phyloP scores from a whole-genome alignment of 2,329 filamentous ascomycete genomes.

The Fusarium sambucinum region DNA sequence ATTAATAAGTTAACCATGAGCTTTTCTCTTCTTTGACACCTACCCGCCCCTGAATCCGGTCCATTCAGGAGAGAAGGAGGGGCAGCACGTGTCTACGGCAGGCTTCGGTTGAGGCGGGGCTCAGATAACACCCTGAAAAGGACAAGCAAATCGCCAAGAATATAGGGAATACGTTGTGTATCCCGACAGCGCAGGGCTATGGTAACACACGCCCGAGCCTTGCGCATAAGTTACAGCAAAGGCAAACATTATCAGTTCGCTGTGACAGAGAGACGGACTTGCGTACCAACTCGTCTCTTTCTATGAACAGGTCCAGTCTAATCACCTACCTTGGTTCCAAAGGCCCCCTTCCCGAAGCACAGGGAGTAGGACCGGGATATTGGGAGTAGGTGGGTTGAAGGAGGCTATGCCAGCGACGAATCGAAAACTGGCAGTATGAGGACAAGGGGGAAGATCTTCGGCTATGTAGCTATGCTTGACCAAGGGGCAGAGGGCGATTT shows the following conservation, averaged over 20 bases:
- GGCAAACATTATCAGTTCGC: neutral
- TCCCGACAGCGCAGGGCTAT: constrained; percentile 1
- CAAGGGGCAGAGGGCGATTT: constrained; percentile 44
- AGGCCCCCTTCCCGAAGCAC: constrained; percentile 18
- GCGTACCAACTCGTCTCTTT: constrained; percentile 10
- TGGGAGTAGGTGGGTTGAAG: constrained; percentile 41
- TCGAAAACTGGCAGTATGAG: constrained; percentile 44
- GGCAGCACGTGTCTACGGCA: constrained; percentile 32
- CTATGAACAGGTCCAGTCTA: neutral
- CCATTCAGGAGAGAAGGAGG: constrained; percentile 22
- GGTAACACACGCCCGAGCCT: constrained; percentile 1
- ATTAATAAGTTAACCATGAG: neutral
- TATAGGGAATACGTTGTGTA: constrained; percentile 7
- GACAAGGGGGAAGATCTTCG: constrained; percentile 45
- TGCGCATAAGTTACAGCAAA: constrained; percentile 1
- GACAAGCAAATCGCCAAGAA: constrained; percentile 11
- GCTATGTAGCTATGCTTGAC: constrained; percentile 39
- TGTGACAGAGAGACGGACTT: neutral
- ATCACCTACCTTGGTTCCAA: neutral
- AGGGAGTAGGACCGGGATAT: constrained; percentile 37
- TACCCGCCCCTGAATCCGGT: too few species aligned
- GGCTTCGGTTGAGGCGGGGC: constrained; percentile 33
- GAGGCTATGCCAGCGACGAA: constrained; percentile 42
- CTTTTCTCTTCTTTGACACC: neutral
- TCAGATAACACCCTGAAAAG: constrained; percentile 22